A percentile compares a stretch with the other conserved stretches of the same genome.
These are phyloP conservation scores for Acanthochlamys bracteata DNA, from an alignment of 106 monocot genomes.

Conservation along the genomic window DNA sequence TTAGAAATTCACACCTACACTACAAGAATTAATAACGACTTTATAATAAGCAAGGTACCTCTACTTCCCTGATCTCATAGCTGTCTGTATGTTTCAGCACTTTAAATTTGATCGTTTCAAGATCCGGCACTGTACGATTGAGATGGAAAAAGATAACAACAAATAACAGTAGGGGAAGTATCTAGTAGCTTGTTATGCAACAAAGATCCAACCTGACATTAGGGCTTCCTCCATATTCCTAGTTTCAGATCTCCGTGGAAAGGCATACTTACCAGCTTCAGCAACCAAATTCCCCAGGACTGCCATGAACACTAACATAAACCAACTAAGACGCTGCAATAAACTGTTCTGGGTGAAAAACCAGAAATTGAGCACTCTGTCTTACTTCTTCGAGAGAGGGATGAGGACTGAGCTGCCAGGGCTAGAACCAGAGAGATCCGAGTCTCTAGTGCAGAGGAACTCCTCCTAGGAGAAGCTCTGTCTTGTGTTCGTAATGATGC, in stretches of 20 bases:
- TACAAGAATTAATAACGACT: too few relatives aligned
- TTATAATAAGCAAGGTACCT: slow-evolving; percentile 24
- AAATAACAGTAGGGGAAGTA: not conserved
- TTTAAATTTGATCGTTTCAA: slow-evolving; percentile 53
- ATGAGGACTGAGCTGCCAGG: slow-evolving; percentile 41
- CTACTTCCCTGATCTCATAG: slow-evolving; percentile 79
- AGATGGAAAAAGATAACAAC: not conserved
- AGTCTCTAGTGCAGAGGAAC: slow-evolving; percentile 34
- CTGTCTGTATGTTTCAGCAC: slow-evolving; percentile 40
- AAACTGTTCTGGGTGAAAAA: not conserved
- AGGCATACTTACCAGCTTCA: slow-evolving; percentile 48
- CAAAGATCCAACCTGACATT: slow-evolving; percentile 60
- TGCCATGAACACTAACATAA: slow-evolving; percentile 13
- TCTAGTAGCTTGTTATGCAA: not conserved
- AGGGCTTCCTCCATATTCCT: slow-evolving; percentile 63
- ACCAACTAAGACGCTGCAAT: not conserved
- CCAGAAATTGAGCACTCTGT: not conserved
- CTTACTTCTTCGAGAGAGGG: slow-evolving; percentile 43
- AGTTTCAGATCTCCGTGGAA: slow-evolving; percentile 43
- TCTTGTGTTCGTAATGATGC: slow-evolving; percentile 10
- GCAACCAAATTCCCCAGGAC: slow-evolving; percentile 34
- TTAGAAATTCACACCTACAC: too few relatives aligned
- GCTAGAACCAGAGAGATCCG: slow-evolving; percentile 65
- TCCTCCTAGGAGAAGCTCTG: slow-evolving; percentile 4
- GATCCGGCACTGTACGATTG: slow-evolving; percentile 43